A percentile compares a stretch with the other conserved stretches of the same genome.
phyloP scores from a whole-genome alignment of 768 basidiomycete genomes.

The Tephrocybe sp. region DNA sequence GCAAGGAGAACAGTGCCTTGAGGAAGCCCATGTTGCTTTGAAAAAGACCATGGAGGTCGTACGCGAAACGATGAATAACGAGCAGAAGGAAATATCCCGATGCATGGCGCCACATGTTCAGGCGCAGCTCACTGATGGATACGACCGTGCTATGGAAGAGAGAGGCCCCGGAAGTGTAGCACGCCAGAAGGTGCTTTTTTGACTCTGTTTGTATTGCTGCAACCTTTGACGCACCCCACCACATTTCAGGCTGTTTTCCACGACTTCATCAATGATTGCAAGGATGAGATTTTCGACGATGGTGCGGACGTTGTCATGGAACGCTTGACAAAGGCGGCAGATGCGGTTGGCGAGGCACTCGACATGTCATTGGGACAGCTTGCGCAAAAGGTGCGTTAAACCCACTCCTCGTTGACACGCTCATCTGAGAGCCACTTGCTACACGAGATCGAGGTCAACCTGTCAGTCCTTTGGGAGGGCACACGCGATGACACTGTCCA shows the following conservation, averaged over 20 bases:
- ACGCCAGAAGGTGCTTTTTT: slow-evolving; percentile 50
- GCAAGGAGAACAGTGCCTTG: slow-evolving; percentile 51
- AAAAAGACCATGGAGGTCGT: slow-evolving; percentile 48
- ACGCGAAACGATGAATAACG: slow-evolving; percentile 44
- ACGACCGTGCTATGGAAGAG: slow-evolving; percentile 54
- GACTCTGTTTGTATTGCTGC: neutral
- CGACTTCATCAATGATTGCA: slow-evolving; percentile 38
- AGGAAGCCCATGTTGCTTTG: slow-evolving; percentile 51
- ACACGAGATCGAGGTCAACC: slow-evolving; percentile 47
- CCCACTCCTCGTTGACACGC: slow-evolving; percentile 7
- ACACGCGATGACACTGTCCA: slow-evolving; percentile 48
- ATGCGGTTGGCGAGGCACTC: slow-evolving; percentile 50
- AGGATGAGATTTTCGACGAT: slow-evolving; percentile 52
- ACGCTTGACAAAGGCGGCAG: slow-evolving; percentile 43
- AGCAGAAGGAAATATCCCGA: slow-evolving; percentile 63
- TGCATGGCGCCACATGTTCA: slow-evolving; percentile 59
- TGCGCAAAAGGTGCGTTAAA: slow-evolving; percentile 49
- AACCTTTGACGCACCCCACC: neutral
- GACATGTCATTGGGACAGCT: slow-evolving; percentile 45
- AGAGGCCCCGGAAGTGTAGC: slow-evolving; percentile 56
- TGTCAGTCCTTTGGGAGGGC: slow-evolving; percentile 63
- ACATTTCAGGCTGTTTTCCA: slow-evolving; percentile 46
- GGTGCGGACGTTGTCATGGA: slow-evolving; percentile 52
- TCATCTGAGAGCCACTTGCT: slow-evolving; percentile 5
- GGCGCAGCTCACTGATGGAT: slow-evolving; percentile 47